These are phyloP conservation scores for Populus hybrid DNA, from an alignment of 441 rosid species.

Conservation along the genomic window DNA sequence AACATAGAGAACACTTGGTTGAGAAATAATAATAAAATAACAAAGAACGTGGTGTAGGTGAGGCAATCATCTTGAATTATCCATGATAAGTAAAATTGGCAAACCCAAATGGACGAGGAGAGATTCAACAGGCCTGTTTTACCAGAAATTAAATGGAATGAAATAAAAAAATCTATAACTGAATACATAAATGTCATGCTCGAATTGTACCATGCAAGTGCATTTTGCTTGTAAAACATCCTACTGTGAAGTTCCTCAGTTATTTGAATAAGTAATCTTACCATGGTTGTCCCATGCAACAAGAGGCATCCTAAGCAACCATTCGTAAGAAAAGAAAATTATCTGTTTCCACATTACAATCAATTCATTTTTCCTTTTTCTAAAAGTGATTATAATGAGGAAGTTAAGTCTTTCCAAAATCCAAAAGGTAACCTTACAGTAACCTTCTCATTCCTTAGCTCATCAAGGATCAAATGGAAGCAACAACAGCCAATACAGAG, in stretches of 20 bases:
- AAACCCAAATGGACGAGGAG: background rate
- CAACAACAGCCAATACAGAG: background rate
- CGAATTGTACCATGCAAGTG: background rate
- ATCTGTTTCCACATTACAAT: background rate
- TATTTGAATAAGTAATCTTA: background rate
- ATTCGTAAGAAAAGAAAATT: background rate
- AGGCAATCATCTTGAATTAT: background rate
- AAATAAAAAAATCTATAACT: background rate
- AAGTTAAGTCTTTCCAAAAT: background rate
- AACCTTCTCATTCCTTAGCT: background rate
- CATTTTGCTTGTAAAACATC: background rate
- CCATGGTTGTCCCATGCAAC: background rate
- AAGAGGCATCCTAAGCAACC: background rate
- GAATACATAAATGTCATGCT: background rate
- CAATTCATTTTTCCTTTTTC: background rate
- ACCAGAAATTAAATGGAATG: background rate
- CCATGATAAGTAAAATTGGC: background rate
- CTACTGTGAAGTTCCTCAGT: background rate
- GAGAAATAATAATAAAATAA: too few species aligned
- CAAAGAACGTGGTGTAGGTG: background rate
- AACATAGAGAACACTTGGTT: too few species aligned
- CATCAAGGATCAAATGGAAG: background rate
- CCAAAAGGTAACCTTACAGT: background rate
- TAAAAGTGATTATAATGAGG: background rate
- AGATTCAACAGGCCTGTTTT: background rate